These are phyloP conservation scores for Penstemon davidsonii DNA, from an alignment of 257 asterid species.

Conservation along the genomic window DNA sequence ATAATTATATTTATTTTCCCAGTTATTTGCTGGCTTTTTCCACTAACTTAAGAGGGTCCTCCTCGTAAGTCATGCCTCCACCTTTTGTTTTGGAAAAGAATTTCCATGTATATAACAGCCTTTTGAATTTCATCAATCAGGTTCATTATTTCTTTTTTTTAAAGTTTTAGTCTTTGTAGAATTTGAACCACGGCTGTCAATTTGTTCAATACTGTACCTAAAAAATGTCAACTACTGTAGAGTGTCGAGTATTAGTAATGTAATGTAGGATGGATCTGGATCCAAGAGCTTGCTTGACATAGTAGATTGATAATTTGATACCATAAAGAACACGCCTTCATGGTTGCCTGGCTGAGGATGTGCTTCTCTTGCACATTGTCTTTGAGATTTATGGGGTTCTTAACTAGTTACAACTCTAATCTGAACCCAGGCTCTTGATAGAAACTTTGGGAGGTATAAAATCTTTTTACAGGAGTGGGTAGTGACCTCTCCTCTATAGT, in stretches of 20 bases:
- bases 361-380: not conserved
- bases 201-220: not conserved
- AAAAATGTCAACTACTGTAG: too few species aligned
- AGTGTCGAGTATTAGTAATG: not conserved
- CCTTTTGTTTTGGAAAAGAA: not conserved
- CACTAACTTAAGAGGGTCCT: not conserved
- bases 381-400: not conserved
- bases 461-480: not conserved
- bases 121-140: not conserved
- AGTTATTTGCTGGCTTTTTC: not conserved
- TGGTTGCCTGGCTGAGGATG: slow-evolving; percentile 6
- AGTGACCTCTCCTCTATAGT: not conserved
- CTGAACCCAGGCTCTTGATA: slow-evolving; percentile 6
- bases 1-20: not conserved
- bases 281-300: slow-evolving; percentile 4
- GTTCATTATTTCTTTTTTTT: not conserved
- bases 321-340: not conserved
- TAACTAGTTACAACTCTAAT: slow-evolving; percentile 4
- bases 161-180: slow-evolving; percentile 1
- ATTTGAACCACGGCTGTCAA: not conserved
- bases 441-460: slow-evolving; percentile 4
- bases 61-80: not conserved
- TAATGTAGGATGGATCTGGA: not conserved
- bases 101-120: not conserved
- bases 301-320: not conserved